A percentile compares a stretch with the other conserved stretches of the same genome.
Conservation (phyloP, 768 basidiomycete species). For the Rhizopogon vulgaris region DNA sequence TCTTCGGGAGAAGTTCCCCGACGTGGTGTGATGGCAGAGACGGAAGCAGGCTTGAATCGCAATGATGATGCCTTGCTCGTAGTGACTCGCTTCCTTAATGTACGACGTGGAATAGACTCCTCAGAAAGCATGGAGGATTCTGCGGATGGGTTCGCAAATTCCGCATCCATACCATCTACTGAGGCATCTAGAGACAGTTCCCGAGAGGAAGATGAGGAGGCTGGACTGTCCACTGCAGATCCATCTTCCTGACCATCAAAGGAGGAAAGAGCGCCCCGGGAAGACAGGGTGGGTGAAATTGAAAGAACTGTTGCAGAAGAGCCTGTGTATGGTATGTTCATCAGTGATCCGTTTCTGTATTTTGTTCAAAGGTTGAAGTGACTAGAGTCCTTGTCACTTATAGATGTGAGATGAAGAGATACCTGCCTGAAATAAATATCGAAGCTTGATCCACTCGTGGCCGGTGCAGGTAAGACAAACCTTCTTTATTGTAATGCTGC, state of each 20-base stretch:
- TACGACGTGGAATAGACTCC: conserved; percentile 18
- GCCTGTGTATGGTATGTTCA: conserved; percentile 8
- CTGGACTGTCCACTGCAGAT: conserved; percentile 22
- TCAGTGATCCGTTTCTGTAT: conserved; percentile 1
- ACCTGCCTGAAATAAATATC: conserved; percentile 6
- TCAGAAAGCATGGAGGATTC: conserved; percentile 19
- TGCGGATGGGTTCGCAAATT: conserved; percentile 15
- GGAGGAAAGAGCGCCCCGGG: conserved; percentile 23
- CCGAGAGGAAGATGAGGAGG: conserved; percentile 25
- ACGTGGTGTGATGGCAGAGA: conserved; percentile 19
- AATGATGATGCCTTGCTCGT: conserved; percentile 20
- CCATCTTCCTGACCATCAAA: conserved; percentile 26
- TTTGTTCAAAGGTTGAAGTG: neutral
- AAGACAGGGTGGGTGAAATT: conserved; percentile 25
- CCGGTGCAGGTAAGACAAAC: conserved; percentile 5
- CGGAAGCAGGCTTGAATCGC: conserved; percentile 17
- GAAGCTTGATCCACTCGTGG: conserved; percentile 9
- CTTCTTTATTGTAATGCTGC: conserved; percentile 9
- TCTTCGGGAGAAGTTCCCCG: conserved; percentile 22
- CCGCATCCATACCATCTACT: conserved; percentile 20
- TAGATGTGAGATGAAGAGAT: neutral
- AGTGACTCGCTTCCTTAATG: conserved; percentile 19
- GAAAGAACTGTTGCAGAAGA: conserved; percentile 13
- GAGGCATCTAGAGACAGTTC: conserved; percentile 24
- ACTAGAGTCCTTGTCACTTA: neutral